Evolutionary conservation across 176 grass and related monocot species (phyloP).

Genomic region (Eragrostis curvula): DNA sequence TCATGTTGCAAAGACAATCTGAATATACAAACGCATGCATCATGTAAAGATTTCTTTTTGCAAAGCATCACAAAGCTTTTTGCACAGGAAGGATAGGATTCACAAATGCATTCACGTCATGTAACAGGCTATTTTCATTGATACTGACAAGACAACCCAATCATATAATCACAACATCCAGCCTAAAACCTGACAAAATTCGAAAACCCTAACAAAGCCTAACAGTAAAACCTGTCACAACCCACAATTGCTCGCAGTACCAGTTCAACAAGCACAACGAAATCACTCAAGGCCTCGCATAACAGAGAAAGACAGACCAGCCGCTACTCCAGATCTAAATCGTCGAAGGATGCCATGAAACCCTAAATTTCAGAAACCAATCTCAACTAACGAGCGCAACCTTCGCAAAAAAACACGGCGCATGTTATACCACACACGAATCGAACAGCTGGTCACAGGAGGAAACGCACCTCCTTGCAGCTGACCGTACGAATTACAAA

Average conservation of each 20-base stretch:
- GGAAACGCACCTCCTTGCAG: not conserved
- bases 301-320: not conserved
- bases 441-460: not conserved
- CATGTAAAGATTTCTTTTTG: not conserved
- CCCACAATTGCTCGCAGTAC: too few species aligned
- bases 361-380: not conserved
- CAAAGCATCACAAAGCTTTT: not conserved
- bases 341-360: not conserved
- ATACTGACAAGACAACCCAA: not conserved
- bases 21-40: not conserved
- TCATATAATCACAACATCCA: not conserved
- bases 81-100: not conserved
- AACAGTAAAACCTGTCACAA: not conserved
- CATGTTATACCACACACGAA: not conserved
- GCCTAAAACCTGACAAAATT: too few species aligned
- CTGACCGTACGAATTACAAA: not conserved
- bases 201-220: not conserved
- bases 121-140: not conserved
- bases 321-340: constrained; percentile 27
- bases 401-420: not conserved
- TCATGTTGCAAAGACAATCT: not conserved
- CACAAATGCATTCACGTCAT: not conserved
- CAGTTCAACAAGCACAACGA: not conserved
- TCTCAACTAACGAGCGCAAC: not conserved
- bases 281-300: not conserved